Evolutionary conservation across 371 early-diverging fungal genomes (phyloP), one percentile per base, ranked within the genome.

Genomic region (Actinomucor elegans): DNA sequence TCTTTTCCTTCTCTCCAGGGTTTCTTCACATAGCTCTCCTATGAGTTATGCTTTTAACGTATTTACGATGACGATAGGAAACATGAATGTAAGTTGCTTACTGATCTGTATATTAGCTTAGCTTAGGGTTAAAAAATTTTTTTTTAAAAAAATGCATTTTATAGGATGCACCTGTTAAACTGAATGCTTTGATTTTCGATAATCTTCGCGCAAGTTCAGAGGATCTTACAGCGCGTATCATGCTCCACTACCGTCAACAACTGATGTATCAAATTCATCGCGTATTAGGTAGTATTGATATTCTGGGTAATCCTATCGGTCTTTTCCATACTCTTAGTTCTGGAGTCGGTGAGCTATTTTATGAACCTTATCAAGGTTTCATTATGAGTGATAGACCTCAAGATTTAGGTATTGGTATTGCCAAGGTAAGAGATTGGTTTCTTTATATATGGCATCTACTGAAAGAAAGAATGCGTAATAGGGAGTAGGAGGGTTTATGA

Each of bases 221-320:
- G 41, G 83, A 79, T 35, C 28, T 77, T 2, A 46, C 57, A 2
- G 48, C 66, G 1, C 64, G 73, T 7, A 63, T 77, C 24, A 50
- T 59, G 14, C 44, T 72, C 1, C 91, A 92, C 67, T 94, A 93
- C 50, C 74, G 80, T 20, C 88, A 91, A 27, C 90, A 92, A 61
- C 66, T 86, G 4, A 71, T 92, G 12, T 86, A 85, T 48, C 93
- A 94, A 67, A 66, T 94, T 9, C 90, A 94, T 71, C 88, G 86
- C 57, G 75, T 95, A 3, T 73, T 94, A 7, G 96, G 96, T 12
- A 90, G 92, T 40, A 94, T 91, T 8, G 94, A 95, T 55, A 67
- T 95, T 31, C 73, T 94, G 20, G 96, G 96, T 23, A 95, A 95
- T 55, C 96, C 96, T 0, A 92, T 94, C 7, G 94, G 94, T 0